Conservation (phyloP, 2,329 filamentous ascomycete species). For the Zymoseptoria brevis region DNA sequence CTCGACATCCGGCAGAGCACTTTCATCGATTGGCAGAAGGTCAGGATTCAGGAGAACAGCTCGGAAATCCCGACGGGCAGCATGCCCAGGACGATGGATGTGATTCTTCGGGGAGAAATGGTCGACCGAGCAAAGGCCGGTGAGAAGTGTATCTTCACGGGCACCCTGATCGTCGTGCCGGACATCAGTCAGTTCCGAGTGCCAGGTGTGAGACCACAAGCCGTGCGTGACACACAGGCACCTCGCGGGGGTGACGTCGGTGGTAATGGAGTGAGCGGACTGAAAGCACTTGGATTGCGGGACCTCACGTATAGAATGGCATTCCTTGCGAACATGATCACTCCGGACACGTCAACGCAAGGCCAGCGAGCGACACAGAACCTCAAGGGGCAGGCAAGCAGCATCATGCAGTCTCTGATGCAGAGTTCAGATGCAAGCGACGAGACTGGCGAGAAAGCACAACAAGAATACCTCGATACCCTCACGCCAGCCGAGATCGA, state of each 20-base stretch:
- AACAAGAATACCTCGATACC: constrained; percentile 77
- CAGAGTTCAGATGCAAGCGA: constrained; percentile 61
- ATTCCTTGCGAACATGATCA: constrained; percentile 96
- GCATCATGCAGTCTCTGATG: constrained; percentile 78
- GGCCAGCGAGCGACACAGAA: constrained; percentile 62
- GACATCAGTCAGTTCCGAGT: constrained; percentile 92
- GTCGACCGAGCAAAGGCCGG: constrained; percentile 95
- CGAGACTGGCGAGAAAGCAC: constrained; percentile 71
- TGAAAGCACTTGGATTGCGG: constrained; percentile 87
- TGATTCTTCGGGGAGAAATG: constrained; percentile 93
- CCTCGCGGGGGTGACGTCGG: constrained; percentile 65
- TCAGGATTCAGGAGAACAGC: constrained; percentile 95
- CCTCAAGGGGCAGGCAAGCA: constrained; percentile 64
- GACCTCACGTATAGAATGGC: constrained; percentile 92
- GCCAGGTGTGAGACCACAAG: constrained; percentile 74
- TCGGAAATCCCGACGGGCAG: constrained; percentile 96
- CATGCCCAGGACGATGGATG: constrained; percentile 97
- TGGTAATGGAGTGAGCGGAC: constrained; percentile 73
- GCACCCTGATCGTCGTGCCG: constrained; percentile 89
- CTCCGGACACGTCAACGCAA: constrained; percentile 72
- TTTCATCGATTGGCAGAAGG: constrained; percentile 98
- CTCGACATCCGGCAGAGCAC: constrained; percentile 96
- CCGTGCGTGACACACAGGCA: constrained; percentile 72
- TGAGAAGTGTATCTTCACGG: constrained; percentile 97
- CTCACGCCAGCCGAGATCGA: constrained; percentile 83